Evolutionary conservation across 768 basidiomycete species (phyloP), one percentile per base, ranked within the genome.

Genomic region (Russula brevipes): DNA sequence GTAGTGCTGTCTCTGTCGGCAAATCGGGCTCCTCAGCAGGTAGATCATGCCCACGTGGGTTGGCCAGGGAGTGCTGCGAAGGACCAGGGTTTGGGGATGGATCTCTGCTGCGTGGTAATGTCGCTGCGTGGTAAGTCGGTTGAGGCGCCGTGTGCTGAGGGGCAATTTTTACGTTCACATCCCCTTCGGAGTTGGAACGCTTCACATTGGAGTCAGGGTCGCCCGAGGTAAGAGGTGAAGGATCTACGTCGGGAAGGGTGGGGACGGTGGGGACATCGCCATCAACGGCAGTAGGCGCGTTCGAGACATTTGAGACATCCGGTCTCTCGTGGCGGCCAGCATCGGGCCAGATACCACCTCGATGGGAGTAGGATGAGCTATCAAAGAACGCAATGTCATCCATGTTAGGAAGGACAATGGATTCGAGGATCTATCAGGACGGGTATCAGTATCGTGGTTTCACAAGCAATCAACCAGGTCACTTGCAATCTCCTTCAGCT

Each of bases 371-470:
- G 2, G 71, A 69, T 3, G 70, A 70, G 41, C 89, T 95, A 73
- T 97, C 89, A 72, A 96, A 98, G 81, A 94, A 98, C 12, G 94
- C 81, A 63, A 98, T 89, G 70, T 99, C 97, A 73, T 99, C 97
- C 94, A 98, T 97, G 75, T 97, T 92, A 5, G 97, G 97, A 72
- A 95, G 76, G 19, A 99, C 97, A 19, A 98, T 83, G 0, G 94
- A 94, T 68, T 99, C 96, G 69, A 85, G 82, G 61, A 98, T 91
- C 95, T 98, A 69, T 44, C 46, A 41, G 19, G 59, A 11, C 36
- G 56, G 46, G 61, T 35, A 63, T 50, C 24, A 57, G 68, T 57
- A 38, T 51, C 50, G 45, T 47, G 14, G 66, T 12, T 4, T 38
- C n/a, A 63, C 33, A 45, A 54, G n/a, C 51, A 52, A 19, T 24